Conservation (phyloP, 2,329 filamentous ascomycete genomes). For the Ascochyta pisi region DNA sequence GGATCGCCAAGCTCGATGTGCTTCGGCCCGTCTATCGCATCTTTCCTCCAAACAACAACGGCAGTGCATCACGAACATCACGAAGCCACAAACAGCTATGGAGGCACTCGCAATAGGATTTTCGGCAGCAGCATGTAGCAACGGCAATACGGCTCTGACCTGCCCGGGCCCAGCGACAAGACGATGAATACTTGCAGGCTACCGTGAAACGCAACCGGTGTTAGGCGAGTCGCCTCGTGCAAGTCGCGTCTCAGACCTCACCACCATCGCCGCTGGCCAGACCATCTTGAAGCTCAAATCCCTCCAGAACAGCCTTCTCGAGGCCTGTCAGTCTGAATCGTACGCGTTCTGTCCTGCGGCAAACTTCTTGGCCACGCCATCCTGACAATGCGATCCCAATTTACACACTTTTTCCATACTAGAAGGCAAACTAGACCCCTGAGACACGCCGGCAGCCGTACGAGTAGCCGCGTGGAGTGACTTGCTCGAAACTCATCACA, state of each 20-base stretch:
- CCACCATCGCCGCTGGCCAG: conserved; percentile 40
- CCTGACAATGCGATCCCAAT: conserved; percentile 35
- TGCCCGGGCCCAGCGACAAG: not conserved
- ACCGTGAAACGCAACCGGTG: conserved; percentile 41
- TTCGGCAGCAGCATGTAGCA: not conserved
- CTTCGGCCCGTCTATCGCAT: conserved; percentile 1
- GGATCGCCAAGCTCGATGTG: conserved; percentile 12
- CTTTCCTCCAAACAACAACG: conserved; percentile 14
- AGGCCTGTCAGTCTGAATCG: conserved; percentile 32
- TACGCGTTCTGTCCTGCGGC: conserved; percentile 20
- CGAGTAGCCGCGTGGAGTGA: conserved; percentile 37
- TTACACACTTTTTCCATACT: conserved; percentile 29
- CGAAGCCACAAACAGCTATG: not conserved
- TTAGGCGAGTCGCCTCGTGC: conserved; percentile 37
- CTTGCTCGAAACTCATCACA: conserved; percentile 33
- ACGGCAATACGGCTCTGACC: not conserved
- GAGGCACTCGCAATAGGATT: not conserved
- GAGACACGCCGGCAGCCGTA: conserved; percentile 31
- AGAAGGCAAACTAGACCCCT: conserved; percentile 23
- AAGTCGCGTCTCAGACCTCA: conserved; percentile 43
- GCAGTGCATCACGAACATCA: conserved; percentile 11
- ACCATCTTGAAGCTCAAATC: conserved; percentile 44
- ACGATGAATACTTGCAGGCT: not conserved
- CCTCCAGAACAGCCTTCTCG: conserved; percentile 23
- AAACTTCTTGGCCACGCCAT: conserved; percentile 29